Conservation (phyloP, 805 yeast genomes). For the Saturnispora dispora region DNA sequence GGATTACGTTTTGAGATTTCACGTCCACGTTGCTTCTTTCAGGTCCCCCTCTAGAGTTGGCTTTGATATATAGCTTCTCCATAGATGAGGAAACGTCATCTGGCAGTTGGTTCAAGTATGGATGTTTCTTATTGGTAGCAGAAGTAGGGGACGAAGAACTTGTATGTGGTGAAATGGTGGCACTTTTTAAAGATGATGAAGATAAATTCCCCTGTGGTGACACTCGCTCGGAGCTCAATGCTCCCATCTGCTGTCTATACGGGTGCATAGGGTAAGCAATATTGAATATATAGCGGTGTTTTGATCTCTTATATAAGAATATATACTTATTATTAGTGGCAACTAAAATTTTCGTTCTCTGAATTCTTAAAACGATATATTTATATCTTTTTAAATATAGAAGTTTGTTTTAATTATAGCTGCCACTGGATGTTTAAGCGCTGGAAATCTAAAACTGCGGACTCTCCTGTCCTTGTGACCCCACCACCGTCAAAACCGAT, state of each 20-base stretch:
- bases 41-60: neutral
- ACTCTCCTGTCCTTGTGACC: neutral
- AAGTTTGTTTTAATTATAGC: neutral
- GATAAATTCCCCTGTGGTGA: neutral
- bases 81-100: conserved; percentile 7
- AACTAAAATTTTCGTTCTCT: neutral
- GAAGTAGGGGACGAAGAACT: neutral
- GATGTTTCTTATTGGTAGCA: conserved; percentile 7
- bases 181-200: neutral
- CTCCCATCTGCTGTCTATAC: conserved; percentile 5
- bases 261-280: conserved; percentile 2
- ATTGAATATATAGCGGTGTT: neutral
- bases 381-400: neutral
- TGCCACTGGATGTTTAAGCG: neutral
- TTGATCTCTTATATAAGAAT: neutral
- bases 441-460: neutral
- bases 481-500: neutral
- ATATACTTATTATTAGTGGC: neutral
- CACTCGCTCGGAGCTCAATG: neutral
- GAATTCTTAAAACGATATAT: neutral
- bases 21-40: neutral
- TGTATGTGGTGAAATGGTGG: neutral
- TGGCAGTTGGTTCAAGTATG: conserved; percentile 12
- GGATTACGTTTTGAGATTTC: neutral
- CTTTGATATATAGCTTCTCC: conserved; percentile 2